phyloP scores from a whole-genome alignment of 768 basidiomycete genomes.

The Boletellus ananiceps region DNA sequence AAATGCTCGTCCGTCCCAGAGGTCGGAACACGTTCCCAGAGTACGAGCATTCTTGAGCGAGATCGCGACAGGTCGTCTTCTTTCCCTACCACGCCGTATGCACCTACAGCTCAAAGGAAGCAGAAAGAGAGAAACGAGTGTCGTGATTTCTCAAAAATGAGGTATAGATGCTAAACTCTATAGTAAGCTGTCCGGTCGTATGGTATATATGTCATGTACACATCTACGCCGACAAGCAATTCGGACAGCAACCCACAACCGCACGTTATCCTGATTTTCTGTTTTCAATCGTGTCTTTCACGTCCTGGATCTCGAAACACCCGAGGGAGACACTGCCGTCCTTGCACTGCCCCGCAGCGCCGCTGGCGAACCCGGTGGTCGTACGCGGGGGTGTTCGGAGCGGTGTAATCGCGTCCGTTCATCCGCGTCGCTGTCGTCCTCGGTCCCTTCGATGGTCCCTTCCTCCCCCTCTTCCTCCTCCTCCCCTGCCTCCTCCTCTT shows the following conservation, averaged over 20 bases:
- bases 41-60: too few species aligned
- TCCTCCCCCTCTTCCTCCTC: too few species aligned
- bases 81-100: too few species aligned
- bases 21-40: too few species aligned
- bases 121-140: too few species aligned
- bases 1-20: too few species aligned
- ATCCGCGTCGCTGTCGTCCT: slow-evolving; percentile 44
- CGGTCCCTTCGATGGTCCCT: slow-evolving; percentile 33
- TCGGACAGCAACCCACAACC: neutral
- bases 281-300: neutral
- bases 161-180: too few species aligned
- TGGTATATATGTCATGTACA: slow-evolving; percentile 4
- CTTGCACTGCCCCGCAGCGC: slow-evolving; percentile 29
- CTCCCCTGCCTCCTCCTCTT: slow-evolving; percentile 43
- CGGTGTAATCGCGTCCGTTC: slow-evolving; percentile 35
- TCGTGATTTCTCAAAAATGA: too few species aligned
- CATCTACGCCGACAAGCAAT: neutral
- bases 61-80: too few species aligned
- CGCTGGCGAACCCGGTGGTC: slow-evolving; percentile 46
- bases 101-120: too few species aligned
- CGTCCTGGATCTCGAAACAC: slow-evolving; percentile 8
- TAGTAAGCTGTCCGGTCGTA: too few species aligned
- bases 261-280: neutral
- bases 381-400: slow-evolving; percentile 22
- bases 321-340: slow-evolving; percentile 12